Conservation (phyloP, 1,284 basidiomycete genomes). For the Apiotrichum gracile region DNA sequence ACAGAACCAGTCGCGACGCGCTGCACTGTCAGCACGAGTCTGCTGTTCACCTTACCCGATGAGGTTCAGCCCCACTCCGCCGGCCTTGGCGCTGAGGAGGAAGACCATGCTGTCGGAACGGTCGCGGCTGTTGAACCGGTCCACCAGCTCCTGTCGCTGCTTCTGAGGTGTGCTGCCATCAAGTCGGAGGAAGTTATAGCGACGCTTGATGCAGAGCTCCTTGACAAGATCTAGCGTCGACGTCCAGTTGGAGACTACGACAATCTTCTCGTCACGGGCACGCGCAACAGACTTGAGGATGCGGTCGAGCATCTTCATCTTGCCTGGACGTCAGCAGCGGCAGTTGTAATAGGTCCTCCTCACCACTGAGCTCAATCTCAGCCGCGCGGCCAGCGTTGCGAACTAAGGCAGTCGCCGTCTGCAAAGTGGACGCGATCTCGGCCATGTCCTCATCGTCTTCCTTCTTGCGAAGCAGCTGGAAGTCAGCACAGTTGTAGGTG, state of each 20-base stretch:
- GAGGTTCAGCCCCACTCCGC: conserved; percentile 89
- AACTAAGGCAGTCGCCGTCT: conserved; percentile 51
- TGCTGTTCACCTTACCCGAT: conserved; percentile 51
- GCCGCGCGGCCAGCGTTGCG: background rate
- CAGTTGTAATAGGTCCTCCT: background rate
- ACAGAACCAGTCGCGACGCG: conserved; percentile 69
- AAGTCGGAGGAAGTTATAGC: conserved; percentile 74
- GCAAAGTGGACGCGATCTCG: conserved; percentile 62
- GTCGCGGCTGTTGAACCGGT: conserved; percentile 38
- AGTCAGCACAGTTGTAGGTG: background rate
- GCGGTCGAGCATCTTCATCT: conserved; percentile 68
- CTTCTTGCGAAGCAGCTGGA: conserved; percentile 61
- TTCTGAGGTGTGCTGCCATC: conserved; percentile 79
- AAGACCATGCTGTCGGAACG: conserved; percentile 60
- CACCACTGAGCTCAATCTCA: conserved; percentile 12
- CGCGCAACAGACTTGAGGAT: conserved; percentile 61
- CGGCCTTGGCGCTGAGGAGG: conserved; percentile 88
- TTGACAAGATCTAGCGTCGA: conserved; percentile 89
- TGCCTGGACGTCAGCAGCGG: conserved; percentile 51
- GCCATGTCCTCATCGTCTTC: conserved; percentile 52
- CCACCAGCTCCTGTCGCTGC: conserved; percentile 61
- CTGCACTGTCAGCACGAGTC: conserved; percentile 34
- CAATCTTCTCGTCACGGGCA: conserved; percentile 84
- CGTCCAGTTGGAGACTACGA: conserved; percentile 84
- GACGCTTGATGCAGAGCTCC: conserved; percentile 67